Conservation (phyloP, 129 eudicot species). For the Scalesia atractyloides region DNA sequence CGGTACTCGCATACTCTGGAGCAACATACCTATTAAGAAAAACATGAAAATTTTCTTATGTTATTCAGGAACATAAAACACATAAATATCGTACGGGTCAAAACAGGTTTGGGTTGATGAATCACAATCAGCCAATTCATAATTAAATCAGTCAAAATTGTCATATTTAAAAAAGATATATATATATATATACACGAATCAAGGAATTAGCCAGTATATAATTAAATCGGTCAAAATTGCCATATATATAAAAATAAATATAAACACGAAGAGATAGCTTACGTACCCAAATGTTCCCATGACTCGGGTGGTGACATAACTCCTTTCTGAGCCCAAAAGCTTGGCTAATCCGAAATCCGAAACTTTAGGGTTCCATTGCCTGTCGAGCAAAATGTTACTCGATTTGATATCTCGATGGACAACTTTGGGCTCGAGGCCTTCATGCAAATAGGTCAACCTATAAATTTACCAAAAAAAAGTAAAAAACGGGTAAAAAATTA, state of each 20-base stretch:
- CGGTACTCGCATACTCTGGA: constrained; percentile 94
- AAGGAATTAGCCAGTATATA: neutral
- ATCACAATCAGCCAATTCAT: neutral
- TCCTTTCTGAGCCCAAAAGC: constrained; percentile 79
- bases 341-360: constrained; percentile 88
- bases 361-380: constrained; percentile 74
- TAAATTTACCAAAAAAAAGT: constrained; percentile 11
- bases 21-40: constrained; percentile 69
- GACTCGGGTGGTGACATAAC: constrained; percentile 85
- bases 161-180: neutral
- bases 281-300: constrained; percentile 97
- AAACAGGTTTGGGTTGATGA: neutral
- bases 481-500: constrained; percentile 14
- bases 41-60: neutral
- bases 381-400: constrained; percentile 80
- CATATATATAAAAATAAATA: neutral
- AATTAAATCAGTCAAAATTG: constrained; percentile 3
- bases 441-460: constrained; percentile 88
- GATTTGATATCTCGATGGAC: constrained; percentile 90
- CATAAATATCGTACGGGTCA: neutral
- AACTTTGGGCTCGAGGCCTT: constrained; percentile 91
- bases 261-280: constrained; percentile 11
- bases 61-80: constrained; percentile 10
- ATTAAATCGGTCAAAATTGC: constrained; percentile 2
- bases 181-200: neutral